Conservation (phyloP, 2,329 filamentous ascomycete species). For the Pseudogymnoascus sp. region DNA sequence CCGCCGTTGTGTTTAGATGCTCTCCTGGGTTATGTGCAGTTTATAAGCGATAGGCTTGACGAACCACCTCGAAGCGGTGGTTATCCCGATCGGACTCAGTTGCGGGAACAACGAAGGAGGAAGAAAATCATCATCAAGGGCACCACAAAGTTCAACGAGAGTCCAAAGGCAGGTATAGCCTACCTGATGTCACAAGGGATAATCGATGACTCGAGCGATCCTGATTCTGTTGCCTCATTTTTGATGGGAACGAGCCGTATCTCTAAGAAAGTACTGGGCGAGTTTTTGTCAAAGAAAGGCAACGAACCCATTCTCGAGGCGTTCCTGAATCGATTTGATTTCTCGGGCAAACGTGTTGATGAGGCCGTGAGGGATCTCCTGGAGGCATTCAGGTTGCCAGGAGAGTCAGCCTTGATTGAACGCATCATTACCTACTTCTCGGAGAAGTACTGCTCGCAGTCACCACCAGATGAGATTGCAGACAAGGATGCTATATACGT, state of each 20-base stretch:
- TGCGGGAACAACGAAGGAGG: conserved; percentile 65
- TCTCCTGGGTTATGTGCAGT: conserved; percentile 82
- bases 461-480: conserved; percentile 64
- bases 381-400: conserved; percentile 85
- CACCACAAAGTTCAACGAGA: conserved; percentile 88
- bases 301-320: conserved; percentile 79
- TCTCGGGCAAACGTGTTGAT: conserved; percentile 75
- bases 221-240: conserved; percentile 74
- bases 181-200: conserved; percentile 81
- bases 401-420: conserved; percentile 87
- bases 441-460: conserved; percentile 69
- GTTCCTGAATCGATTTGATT: conserved; percentile 84
- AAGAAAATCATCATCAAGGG: conserved; percentile 89
- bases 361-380: conserved; percentile 83
- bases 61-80: conserved; percentile 56
- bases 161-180: conserved; percentile 77
- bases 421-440: conserved; percentile 83
- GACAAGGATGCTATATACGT: conserved; percentile 86
- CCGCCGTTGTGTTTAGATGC: conserved; percentile 91
- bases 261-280: conserved; percentile 84
- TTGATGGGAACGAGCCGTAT: conserved; percentile 79
- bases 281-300: conserved; percentile 84
- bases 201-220: conserved; percentile 66
- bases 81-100: conserved; percentile 53
- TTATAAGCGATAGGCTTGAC: conserved; percentile 77